A percentile compares a stretch with the other conserved stretches of the same genome.
phyloP scores from a whole-genome alignment of 192 early-diverging fungal genomes.

The Spizellomyces punctatus region DNA sequence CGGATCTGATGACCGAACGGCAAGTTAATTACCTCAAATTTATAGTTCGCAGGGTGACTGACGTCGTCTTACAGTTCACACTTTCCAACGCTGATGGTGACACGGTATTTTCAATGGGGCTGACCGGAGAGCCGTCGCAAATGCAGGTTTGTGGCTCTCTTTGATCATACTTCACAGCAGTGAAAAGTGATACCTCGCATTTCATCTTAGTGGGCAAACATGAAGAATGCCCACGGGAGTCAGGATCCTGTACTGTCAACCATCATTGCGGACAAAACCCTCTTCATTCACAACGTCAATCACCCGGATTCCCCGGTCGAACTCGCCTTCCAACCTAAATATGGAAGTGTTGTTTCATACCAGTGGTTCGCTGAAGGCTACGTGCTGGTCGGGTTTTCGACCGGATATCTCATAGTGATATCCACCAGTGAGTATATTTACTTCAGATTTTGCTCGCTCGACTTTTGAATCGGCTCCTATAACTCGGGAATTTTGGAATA shows the following conservation, averaged over 20 bases:
- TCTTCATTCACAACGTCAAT: conserved; percentile 48
- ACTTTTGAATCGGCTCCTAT: neutral
- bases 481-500: neutral
- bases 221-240: conserved; percentile 17
- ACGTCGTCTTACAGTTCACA: conserved; percentile 37
- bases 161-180: too few species aligned
- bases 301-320: conserved; percentile 48
- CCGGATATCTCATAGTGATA: conserved; percentile 53
- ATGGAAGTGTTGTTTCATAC: conserved; percentile 50
- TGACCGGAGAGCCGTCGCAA: conserved; percentile 50
- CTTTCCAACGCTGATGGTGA: conserved; percentile 54
- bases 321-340: conserved; percentile 52
- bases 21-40: conserved; percentile 18
- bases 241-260: conserved; percentile 41
- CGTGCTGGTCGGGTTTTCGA: conserved; percentile 50
- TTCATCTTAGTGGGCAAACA: conserved; percentile 28
- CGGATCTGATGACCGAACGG: conserved; percentile 49
- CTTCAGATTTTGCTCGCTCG: neutral
- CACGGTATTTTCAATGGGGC: conserved; percentile 46
- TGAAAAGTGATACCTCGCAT: too few species aligned
- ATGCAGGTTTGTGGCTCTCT: conserved; percentile 37
- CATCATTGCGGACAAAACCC: conserved; percentile 40
- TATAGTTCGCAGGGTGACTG: neutral
- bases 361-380: conserved; percentile 54
- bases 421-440: conserved; percentile 40